These are phyloP conservation scores for Astrocystis sublimbata DNA, from an alignment of 495 filamentous ascomycete genomes.

Conservation along the genomic window DNA sequence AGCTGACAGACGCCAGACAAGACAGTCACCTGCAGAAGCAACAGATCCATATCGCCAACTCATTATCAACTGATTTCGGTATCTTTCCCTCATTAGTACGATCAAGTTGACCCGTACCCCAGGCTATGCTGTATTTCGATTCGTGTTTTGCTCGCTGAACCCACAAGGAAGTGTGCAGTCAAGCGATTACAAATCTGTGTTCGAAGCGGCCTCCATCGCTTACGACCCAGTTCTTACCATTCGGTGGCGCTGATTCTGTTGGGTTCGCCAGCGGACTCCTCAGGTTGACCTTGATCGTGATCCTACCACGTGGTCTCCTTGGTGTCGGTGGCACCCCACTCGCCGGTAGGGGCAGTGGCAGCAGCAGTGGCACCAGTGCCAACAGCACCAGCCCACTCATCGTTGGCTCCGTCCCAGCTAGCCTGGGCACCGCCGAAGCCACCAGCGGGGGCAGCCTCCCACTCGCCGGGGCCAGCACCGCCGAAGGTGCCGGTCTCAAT, in stretches of 20 bases:
- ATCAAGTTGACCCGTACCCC: constrained; percentile 55
- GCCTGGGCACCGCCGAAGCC: constrained; percentile 66
- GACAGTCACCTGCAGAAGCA: constrained; percentile 18
- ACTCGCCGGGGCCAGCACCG: constrained; percentile 59
- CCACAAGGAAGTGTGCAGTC: background rate
- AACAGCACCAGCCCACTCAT: constrained; percentile 47
- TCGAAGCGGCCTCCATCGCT: constrained; percentile 1
- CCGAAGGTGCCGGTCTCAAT: constrained; percentile 76
- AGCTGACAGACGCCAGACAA: constrained; percentile 44
- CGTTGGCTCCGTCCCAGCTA: constrained; percentile 67
- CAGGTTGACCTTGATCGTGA: background rate
- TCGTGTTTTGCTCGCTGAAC: constrained; percentile 7
- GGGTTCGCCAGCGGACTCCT: background rate
- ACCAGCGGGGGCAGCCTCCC: constrained; percentile 68
- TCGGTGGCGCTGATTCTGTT: background rate
- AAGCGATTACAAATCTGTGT: constrained; percentile 16
- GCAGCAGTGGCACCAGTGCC: constrained; percentile 45
- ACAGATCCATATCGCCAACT: constrained; percentile 36
- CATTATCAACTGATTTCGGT: constrained; percentile 48
- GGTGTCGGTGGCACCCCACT: constrained; percentile 67
- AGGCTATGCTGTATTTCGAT: constrained; percentile 15
- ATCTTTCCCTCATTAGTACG: constrained; percentile 99
- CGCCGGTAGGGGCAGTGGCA: constrained; percentile 47
- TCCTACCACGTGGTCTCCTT: constrained; percentile 69
- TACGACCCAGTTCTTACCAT: background rate